These are phyloP conservation scores for Patellifolia procumbens DNA, from an alignment of 179 eudicot species.

Conservation along the genomic window DNA sequence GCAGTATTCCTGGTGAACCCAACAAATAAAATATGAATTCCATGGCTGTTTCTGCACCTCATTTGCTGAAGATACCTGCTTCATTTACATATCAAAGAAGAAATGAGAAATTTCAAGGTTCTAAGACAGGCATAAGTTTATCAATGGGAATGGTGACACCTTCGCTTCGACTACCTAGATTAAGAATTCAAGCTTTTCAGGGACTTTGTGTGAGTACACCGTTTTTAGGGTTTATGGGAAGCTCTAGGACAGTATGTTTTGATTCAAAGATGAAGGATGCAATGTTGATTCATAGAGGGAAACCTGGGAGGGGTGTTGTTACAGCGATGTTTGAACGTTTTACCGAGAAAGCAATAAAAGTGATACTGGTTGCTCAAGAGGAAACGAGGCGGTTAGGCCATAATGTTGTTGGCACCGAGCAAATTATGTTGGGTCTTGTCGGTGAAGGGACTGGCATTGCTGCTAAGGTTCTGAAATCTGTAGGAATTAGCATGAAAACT, in stretches of 20 bases:
- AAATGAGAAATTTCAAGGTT: slow-evolving; percentile 1
- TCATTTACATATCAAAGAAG: slow-evolving; percentile 9
- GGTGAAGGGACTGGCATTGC: slow-evolving; percentile 88
- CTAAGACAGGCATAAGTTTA: neutral
- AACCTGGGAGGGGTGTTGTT: slow-evolving; percentile 42
- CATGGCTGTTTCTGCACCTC: slow-evolving; percentile 8
- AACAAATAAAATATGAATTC: neutral
- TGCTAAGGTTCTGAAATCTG: slow-evolving; percentile 83
- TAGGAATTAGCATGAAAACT: slow-evolving; percentile 78
- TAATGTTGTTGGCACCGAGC: slow-evolving; percentile 88
- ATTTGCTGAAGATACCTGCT: slow-evolving; percentile 9
- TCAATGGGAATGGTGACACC: neutral
- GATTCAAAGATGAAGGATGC: slow-evolving; percentile 47
- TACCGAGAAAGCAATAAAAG: slow-evolving; percentile 89
- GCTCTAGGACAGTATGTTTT: slow-evolving; percentile 39
- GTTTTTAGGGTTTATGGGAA: slow-evolving; percentile 36
- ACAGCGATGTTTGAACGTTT: slow-evolving; percentile 88
- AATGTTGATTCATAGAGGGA: slow-evolving; percentile 42
- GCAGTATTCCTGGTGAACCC: slow-evolving; percentile 8
- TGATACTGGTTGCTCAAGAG: slow-evolving; percentile 86
- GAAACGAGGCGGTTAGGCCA: slow-evolving; percentile 86
- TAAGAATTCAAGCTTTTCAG: slow-evolving; percentile 45
- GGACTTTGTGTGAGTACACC: slow-evolving; percentile 59
- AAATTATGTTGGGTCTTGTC: slow-evolving; percentile 80
- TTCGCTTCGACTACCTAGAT: slow-evolving; percentile 10